Evolutionary conservation across 2,329 filamentous ascomycete species (phyloP), one percentile per base, ranked within the genome.

Genomic region (Camptophora hylomeconis): DNA sequence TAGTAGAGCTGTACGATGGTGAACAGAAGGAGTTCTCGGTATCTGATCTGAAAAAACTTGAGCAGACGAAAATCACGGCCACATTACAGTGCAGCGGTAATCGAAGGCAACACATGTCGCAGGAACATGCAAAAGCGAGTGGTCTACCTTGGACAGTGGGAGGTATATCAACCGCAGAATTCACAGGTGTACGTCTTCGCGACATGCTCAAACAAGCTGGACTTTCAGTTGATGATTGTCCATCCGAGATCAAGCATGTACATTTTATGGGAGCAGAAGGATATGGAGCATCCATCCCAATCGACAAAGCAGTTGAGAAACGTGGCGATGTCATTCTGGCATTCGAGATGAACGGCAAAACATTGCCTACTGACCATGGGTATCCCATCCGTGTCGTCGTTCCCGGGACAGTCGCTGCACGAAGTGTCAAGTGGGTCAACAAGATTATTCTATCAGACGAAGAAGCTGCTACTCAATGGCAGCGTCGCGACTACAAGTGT

Each of bases 401-500:
- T 0, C 72, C 75, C 0, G 75, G 75, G 0, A 66, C 72, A 28
- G 74, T 78, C 2, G 75, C 73, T 1, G 75, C 74, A 1, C 62
- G 75, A 2, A 6, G 6, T 5, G 74, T 78, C 39, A 80, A 80
- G 45, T 80, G 75, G 75, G 55, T 80, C 2, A 70, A 63, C 36
- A 66, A 67, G 24, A 72, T 80, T 30, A 63, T 68, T 0, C 57
- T 80, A 2, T 69, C 71, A 20, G 70, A 73, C 32, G 75, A 80
- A 38, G 75, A 80, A 49, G 74, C 71, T 40, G 52, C 62, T 3
- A 72, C 65, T 23, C 67, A 75, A 45, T 76, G 73, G 72, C 72
- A 79, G 45, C 61, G 68, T 12, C 61, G 67, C 11, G 75, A 80
- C 46, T 79, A 80, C 52, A 79, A 79, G 48, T 70, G 67, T 43